These are phyloP conservation scores for Limnanthes douglasii DNA, from an alignment of 345 rosid genomes.

Conservation along the genomic window DNA sequence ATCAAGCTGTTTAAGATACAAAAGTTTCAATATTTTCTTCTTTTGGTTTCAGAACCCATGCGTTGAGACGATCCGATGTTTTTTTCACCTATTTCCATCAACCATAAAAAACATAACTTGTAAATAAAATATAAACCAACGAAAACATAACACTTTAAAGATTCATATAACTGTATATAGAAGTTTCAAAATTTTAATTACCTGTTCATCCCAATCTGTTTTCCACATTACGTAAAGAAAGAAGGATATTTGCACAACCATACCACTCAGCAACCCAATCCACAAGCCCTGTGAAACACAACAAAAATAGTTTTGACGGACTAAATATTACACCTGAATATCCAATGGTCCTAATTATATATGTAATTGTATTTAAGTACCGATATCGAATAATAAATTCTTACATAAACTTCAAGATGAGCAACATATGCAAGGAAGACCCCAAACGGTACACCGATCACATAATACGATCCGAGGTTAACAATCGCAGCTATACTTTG, in stretches of 20 bases:
- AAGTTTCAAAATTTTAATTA: constrained; percentile 1
- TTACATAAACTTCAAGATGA: constrained; percentile 11
- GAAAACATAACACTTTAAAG: no score
- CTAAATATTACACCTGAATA: background rate
- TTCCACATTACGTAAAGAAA: constrained; percentile 27
- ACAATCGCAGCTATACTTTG: constrained; percentile 26
- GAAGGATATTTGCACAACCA: constrained; percentile 15
- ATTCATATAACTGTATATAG: no score
- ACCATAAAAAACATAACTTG: no score
- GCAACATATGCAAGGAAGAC: constrained; percentile 14
- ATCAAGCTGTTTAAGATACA: no score
- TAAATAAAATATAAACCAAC: no score
- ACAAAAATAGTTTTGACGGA: background rate
- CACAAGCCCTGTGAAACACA: constrained; percentile 29
- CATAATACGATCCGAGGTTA: constrained; percentile 31
- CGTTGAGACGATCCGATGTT: no score
- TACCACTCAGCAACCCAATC: constrained; percentile 42
- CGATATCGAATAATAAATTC: background rate
- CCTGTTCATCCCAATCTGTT: constrained; percentile 28
- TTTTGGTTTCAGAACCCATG: no score
- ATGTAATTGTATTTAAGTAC: background rate
- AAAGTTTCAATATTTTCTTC: no score
- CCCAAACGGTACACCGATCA: constrained; percentile 30
- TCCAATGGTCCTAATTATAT: background rate
- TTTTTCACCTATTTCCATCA: no score